A percentile compares a stretch with the other conserved stretches of the same genome.
phyloP scores from a whole-genome alignment of 768 basidiomycete species.

The Tricholoma flavovirens region DNA sequence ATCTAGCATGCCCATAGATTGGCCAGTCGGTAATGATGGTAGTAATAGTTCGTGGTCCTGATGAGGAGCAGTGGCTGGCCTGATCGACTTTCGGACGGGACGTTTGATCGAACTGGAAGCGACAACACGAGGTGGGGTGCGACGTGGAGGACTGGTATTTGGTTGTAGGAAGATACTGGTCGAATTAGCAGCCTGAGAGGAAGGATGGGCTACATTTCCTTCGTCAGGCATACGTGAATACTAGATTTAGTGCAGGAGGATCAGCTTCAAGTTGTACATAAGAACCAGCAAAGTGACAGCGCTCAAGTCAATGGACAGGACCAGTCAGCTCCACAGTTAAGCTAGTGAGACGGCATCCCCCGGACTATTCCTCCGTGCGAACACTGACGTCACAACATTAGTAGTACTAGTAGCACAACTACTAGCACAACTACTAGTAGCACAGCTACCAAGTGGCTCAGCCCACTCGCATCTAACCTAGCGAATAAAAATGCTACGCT shows the following conservation, averaged over 20 bases:
- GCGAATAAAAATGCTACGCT: too few relatives aligned
- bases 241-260: too few relatives aligned
- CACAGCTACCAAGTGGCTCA: too few relatives aligned
- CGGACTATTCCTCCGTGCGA: neutral
- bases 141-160: neutral
- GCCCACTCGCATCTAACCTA: too few relatives aligned
- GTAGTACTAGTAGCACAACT: too few relatives aligned
- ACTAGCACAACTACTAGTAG: too few relatives aligned
- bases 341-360: neutral
- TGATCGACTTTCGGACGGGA: slow-evolving; percentile 18
- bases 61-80: slow-evolving; percentile 36
- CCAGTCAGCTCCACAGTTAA: neutral
- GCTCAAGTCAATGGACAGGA: too few relatives aligned
- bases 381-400: too few relatives aligned
- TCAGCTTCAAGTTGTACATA: neutral
- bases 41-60: slow-evolving; percentile 37
- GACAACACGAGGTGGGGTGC: slow-evolving; percentile 2
- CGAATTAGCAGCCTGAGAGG: slow-evolving; percentile 1
- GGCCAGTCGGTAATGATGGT: slow-evolving; percentile 30
- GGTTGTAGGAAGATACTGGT: neutral
- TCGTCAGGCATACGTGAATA: neutral
- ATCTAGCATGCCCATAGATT: neutral
- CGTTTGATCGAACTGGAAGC: slow-evolving; percentile 6
- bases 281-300: too few relatives aligned
- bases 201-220: neutral